phyloP scores from a whole-genome alignment of 1,284 basidiomycete genomes.

The Ganoderma meredithae region DNA sequence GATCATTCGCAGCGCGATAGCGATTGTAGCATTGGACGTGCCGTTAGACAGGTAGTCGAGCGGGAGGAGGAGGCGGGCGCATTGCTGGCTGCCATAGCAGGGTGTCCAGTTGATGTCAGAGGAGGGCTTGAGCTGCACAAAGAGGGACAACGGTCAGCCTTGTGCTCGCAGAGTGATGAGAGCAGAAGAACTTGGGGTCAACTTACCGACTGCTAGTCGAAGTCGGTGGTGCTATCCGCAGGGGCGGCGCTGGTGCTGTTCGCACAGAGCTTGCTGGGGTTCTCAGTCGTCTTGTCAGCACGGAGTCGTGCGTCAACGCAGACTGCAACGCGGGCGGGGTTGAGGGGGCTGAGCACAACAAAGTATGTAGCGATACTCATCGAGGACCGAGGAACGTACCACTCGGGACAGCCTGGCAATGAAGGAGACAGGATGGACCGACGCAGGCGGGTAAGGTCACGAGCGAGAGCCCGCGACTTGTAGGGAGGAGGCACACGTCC shows the following conservation, averaged over 20 bases:
- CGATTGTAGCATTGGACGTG: slow-evolving; percentile 35
- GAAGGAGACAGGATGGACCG: too few species aligned
- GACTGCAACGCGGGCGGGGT: too few species aligned
- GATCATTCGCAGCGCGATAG: slow-evolving; percentile 47
- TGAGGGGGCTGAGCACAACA: too few species aligned
- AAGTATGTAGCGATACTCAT: too few species aligned
- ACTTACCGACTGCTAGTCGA: neutral
- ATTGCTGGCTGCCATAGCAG: slow-evolving; percentile 35
- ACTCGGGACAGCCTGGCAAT: too few species aligned
- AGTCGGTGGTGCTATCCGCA: neutral
- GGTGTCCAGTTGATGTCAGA: slow-evolving; percentile 33
- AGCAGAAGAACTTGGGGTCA: neutral
- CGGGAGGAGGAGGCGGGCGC: slow-evolving; percentile 42
- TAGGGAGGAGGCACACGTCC: too few species aligned
- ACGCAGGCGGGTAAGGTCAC: too few species aligned
- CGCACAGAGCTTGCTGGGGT: too few species aligned
- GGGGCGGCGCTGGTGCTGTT: neutral
- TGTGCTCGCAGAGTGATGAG: neutral
- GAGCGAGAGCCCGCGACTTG: too few species aligned
- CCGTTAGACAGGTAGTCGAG: slow-evolving; percentile 42
- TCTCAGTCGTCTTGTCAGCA: too few species aligned
- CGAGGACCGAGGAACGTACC: too few species aligned
- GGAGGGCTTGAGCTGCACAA: slow-evolving; percentile 27
- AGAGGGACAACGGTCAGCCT: neutral
- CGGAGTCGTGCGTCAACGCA: too few species aligned